A percentile compares a stretch with the other conserved stretches of the same genome.
Conservation (phyloP, 2,329 filamentous ascomycete genomes). For the Alternaria consortialis region DNA sequence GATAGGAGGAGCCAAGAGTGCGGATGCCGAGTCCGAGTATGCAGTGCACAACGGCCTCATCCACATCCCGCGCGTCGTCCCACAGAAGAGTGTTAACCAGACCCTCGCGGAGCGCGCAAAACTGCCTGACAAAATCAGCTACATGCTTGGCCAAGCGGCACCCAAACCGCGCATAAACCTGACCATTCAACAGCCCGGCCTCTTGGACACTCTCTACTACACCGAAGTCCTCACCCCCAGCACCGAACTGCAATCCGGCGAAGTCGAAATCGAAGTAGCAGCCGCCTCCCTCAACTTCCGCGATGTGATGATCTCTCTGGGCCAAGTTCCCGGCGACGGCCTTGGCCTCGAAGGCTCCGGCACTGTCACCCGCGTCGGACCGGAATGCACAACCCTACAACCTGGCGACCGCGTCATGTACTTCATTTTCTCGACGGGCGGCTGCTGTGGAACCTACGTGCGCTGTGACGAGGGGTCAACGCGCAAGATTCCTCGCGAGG, state of each 20-base stretch:
- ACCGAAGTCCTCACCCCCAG: conserved; percentile 2
- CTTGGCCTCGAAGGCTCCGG: conserved; percentile 26
- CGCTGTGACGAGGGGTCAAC: conserved; percentile 12
- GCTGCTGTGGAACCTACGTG: conserved; percentile 15
- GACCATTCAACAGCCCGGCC: conserved; percentile 18
- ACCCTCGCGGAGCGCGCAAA: conserved; percentile 8
- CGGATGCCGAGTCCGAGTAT: conserved; percentile 19
- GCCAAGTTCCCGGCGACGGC: conserved; percentile 8
- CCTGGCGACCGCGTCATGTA: conserved; percentile 16
- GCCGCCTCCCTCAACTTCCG: conserved; percentile 30
- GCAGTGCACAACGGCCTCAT: conserved; percentile 10
- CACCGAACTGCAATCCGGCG: conserved; percentile 10
- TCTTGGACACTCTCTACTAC: conserved; percentile 25
- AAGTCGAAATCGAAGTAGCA: conserved; percentile 28
- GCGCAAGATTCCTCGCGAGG: conserved; percentile 10
- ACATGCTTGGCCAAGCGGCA: conserved; percentile 11
- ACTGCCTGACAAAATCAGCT: conserved; percentile 5
- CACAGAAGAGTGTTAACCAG: conserved; percentile 14
- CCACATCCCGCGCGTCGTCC: conserved; percentile 19
- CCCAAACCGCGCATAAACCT: conserved; percentile 15
- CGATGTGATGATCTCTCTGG: conserved; percentile 15
- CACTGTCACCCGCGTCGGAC: conserved; percentile 20
- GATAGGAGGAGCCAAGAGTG: conserved; percentile 5
- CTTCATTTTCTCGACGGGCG: conserved; percentile 18
- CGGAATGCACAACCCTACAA: conserved; percentile 7